Base-by-base conservation (phyloP, 108 stramenopile genomes). In the Nitzschia sp. region DNA sequence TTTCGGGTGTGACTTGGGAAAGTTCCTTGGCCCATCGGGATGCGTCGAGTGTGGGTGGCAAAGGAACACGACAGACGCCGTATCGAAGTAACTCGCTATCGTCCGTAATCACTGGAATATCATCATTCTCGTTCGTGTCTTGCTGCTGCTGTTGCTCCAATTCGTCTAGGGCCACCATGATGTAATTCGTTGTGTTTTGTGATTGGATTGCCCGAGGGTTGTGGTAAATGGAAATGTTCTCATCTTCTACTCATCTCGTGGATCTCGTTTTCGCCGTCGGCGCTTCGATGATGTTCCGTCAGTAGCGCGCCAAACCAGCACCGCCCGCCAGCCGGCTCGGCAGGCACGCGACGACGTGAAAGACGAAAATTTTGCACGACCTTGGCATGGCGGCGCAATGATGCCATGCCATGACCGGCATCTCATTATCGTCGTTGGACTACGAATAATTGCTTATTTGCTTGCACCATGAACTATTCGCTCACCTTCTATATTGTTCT, bases 1-100 rank as follows among this genome's bases (percentile, higher is more conserved):
- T 77, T 46, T 59, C 36, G 5, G 78, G 75, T 4, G 75, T 76
- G 13, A 76, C 47, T 54, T 59, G 61, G 2, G 82, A 80, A 5
- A 83, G 59, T 46, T 60, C 55, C 1, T 13, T 13, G 17, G 78
- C 75, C 82, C 82, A 83, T 29, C 60, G 17, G 2, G 33, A 35
- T 4, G 27, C 21, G 33, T 78, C 77, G 23, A 74, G 24, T 45
- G 32, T 51, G n/a, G 42, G 17, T 15, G 66, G 60, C 1, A 81
- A 26, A 11, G 59, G 48, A 17, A 76, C 74, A 15, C 80, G 75
- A 68, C 69, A 71, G 32, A 81, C 55, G 2, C 80, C 80, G 46
- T 63, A 75, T 45, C 54, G 47, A 24, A 81, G 58, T 29, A 35
- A 25, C 28, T 30, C 0, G 5, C 36, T 27, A 34, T 29, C 45